Conservation (phyloP, 768 basidiomycete species). For the Rhizopogon sp. region DNA sequence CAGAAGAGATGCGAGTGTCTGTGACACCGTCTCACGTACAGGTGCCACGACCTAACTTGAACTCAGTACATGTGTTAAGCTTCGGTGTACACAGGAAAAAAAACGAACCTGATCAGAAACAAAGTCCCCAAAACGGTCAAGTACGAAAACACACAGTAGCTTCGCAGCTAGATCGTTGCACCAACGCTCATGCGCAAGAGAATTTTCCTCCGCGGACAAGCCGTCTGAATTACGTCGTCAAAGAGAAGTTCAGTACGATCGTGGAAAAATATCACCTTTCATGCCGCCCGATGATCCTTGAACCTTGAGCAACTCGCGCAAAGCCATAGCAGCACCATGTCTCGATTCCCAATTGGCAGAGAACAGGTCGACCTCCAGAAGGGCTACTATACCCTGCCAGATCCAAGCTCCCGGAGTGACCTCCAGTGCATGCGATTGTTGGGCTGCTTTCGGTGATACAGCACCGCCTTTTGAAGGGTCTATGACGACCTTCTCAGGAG, state of each 20-base stretch:
- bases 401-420: conserved; percentile 75
- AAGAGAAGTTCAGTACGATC: background rate
- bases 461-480: conserved; percentile 86
- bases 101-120: conserved; percentile 76
- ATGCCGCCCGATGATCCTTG: conserved; percentile 84
- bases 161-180: conserved; percentile 84
- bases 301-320: conserved; percentile 80
- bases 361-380: conserved; percentile 80
- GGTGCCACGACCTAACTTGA: conserved; percentile 78
- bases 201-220: conserved; percentile 51
- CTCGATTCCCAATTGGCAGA: conserved; percentile 89
- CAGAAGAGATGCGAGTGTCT: conserved; percentile 86
- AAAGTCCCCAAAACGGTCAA: conserved; percentile 98
- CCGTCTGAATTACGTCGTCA: conserved; percentile 37
- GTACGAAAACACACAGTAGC: conserved; percentile 83
- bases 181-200: conserved; percentile 74
- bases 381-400: conserved; percentile 78
- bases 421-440: conserved; percentile 72
- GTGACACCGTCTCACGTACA: conserved; percentile 93
- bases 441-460: conserved; percentile 70
- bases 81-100: background rate
- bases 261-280: conserved; percentile 44
- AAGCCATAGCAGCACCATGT: conserved; percentile 89
- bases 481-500: conserved; percentile 63
- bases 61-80: conserved; percentile 1